phyloP scores from a whole-genome alignment of 768 basidiomycete genomes.

The Termitomyces sp. region DNA sequence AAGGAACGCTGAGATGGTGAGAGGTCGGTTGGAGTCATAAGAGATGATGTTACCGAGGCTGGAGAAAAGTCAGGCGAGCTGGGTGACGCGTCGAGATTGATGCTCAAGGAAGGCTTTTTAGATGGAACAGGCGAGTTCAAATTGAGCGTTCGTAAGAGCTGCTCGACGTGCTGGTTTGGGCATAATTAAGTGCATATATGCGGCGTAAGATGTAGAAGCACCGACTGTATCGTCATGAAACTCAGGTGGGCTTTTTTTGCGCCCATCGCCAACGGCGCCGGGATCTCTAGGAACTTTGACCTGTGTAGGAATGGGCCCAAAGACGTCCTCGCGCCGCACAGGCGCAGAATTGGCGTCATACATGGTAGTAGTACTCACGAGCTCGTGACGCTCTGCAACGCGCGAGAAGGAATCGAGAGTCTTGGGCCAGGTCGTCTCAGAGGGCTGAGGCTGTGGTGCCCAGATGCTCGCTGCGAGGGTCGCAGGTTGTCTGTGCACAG shows the following conservation, averaged over 20 bases:
- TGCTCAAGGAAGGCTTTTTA: conserved; percentile 34
- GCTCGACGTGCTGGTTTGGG: conserved; percentile 61
- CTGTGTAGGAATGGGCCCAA: conserved; percentile 43
- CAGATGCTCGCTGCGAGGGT: conserved; percentile 62
- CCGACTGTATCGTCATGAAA: conserved; percentile 26
- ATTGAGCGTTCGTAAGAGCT: conserved; percentile 73
- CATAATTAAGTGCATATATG: conserved; percentile 5
- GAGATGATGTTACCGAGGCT: conserved; percentile 62
- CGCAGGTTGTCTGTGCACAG: conserved; percentile 27
- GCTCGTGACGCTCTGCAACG: conserved; percentile 41
- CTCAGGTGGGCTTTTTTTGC: conserved; percentile 56
- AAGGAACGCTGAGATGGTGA: conserved; percentile 58
- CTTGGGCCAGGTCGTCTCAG: conserved; percentile 63
- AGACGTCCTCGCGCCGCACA: conserved; percentile 56
- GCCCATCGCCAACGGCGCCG: conserved; percentile 78
- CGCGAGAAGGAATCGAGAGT: conserved; percentile 59
- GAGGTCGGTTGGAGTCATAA: conserved; percentile 71
- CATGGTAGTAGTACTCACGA: conserved; percentile 10
- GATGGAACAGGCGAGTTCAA: conserved; percentile 69
- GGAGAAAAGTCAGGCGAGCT: conserved; percentile 71
- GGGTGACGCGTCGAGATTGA: conserved; percentile 42
- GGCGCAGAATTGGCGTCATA: conserved; percentile 9
- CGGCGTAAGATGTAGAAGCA: neutral
- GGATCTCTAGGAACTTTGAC: conserved; percentile 1
- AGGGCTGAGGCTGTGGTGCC: conserved; percentile 75